Conservation (phyloP, 306 rosid genomes). For the Medicago arabica region DNA sequence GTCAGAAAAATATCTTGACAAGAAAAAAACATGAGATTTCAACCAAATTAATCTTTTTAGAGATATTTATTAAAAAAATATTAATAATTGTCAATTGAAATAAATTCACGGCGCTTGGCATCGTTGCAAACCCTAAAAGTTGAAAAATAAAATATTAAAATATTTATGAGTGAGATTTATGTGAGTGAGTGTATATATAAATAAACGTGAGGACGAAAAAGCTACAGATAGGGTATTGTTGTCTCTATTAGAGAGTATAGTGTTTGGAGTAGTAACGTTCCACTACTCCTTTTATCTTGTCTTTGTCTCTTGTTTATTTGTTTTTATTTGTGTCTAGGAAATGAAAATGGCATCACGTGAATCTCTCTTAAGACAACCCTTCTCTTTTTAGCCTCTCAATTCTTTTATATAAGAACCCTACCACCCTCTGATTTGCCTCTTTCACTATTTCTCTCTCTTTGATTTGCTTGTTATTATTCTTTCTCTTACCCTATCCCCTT, state of each 20-base stretch:
- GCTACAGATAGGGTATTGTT: conserved; percentile 53
- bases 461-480: no score
- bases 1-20: neutral
- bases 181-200: neutral
- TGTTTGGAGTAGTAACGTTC: no score
- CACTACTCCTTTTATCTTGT: conserved; percentile 46
- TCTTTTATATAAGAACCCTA: conserved; percentile 43
- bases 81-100: no score
- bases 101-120: no score
- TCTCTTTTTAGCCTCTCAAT: conserved; percentile 43
- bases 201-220: conserved; percentile 30
- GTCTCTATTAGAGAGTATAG: conserved; percentile 33
- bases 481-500: conserved; percentile 42
- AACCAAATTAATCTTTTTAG: no score
- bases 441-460: conserved; percentile 27
- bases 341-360: conserved; percentile 67
- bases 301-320: conserved; percentile 54
- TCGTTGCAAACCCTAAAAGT: no score
- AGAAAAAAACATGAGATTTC: no score
- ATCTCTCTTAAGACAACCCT: conserved; percentile 44
- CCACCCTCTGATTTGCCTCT: conserved; percentile 40
- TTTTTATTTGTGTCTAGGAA: conserved; percentile 35
- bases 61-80: neutral
- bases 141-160: no score
- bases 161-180: neutral